Percentiles rank a stretch among this genome's conserved stretches.
Evolutionary conservation across 306 rosid genomes (phyloP).

Genomic region (Sicyos edulis): DNA sequence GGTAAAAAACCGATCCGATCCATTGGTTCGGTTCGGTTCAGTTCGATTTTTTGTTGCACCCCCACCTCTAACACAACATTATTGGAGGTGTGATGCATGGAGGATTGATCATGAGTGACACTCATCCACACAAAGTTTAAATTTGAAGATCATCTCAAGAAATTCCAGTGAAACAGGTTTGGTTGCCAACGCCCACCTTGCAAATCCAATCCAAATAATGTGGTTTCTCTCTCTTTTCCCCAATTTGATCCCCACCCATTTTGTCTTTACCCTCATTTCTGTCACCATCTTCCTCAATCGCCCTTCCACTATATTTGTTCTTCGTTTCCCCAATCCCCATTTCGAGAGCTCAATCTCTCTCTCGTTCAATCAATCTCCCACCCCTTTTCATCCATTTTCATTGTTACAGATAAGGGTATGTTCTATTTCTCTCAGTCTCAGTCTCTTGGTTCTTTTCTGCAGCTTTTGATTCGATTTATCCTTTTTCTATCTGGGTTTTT

Average conservation of each 20-base stretch:
- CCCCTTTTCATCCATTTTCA: constrained; percentile 10
- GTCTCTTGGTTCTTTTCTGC: neutral
- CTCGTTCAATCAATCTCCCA: too few species aligned
- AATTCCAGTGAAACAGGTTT: constrained; percentile 19
- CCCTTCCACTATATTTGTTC: neutral
- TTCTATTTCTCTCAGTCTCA: neutral
- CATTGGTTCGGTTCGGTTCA: too few species aligned
- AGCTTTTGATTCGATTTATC: neutral
- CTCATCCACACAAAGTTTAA: constrained; percentile 13
- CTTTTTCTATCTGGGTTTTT: neutral
- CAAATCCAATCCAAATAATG: constrained; percentile 29
- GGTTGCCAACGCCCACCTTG: constrained; percentile 27
- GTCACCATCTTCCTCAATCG: too few species aligned
- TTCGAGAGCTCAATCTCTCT: neutral
- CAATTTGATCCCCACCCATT: constrained; percentile 19
- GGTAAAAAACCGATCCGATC: too few species aligned
- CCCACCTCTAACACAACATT: neutral
- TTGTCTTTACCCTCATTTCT: constrained; percentile 5
- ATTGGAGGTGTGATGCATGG: neutral
- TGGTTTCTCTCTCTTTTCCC: constrained; percentile 15
- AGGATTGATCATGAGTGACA: constrained; percentile 1
- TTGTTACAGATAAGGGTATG: constrained; percentile 11
- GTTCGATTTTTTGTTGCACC: too few species aligned
- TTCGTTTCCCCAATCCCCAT: neutral
- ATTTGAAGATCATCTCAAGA: neutral